Evolutionary conservation across 306 rosid species (phyloP).

Genomic region (Cucurbita pepo): DNA sequence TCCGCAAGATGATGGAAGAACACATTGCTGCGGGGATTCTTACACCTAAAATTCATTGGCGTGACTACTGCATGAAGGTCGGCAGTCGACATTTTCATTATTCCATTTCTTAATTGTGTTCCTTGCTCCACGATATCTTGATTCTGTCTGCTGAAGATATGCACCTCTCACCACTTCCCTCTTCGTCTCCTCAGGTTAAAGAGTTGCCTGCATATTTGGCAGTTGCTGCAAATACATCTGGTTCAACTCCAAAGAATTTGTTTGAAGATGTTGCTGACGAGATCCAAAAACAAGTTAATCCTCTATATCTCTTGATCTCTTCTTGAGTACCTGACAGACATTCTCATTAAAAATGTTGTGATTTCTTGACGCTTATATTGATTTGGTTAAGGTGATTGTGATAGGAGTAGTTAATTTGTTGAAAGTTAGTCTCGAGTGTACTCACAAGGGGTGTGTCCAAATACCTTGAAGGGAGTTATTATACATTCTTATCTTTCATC

Average conservation of each 20-base stretch:
- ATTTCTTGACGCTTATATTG: neutral
- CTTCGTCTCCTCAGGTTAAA: conserved; percentile 32
- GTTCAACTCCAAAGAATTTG: conserved; percentile 80
- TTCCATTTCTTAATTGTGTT: neutral
- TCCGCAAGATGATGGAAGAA: conserved; percentile 86
- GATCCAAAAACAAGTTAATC: conserved; percentile 63
- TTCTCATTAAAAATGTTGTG: neutral
- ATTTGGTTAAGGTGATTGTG: neutral
- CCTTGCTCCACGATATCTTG: neutral
- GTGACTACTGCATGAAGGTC: conserved; percentile 66
- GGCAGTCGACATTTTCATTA: conserved; percentile 9
- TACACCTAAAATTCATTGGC: conserved; percentile 76
- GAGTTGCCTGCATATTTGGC: conserved; percentile 65
- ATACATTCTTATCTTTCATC: neutral
- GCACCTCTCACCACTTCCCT: neutral
- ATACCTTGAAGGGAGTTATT: neutral
- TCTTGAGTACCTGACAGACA: neutral
- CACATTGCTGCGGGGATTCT: conserved; percentile 56
- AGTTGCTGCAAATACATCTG: conserved; percentile 68
- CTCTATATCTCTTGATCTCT: conserved; percentile 13
- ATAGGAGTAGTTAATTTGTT: neutral
- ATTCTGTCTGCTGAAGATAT: neutral
- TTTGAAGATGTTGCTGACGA: conserved; percentile 84
- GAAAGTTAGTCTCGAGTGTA: neutral
- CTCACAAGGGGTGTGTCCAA: neutral